Conservation (phyloP, 805 yeast species). For the Nakazawaea ishiwadae region DNA sequence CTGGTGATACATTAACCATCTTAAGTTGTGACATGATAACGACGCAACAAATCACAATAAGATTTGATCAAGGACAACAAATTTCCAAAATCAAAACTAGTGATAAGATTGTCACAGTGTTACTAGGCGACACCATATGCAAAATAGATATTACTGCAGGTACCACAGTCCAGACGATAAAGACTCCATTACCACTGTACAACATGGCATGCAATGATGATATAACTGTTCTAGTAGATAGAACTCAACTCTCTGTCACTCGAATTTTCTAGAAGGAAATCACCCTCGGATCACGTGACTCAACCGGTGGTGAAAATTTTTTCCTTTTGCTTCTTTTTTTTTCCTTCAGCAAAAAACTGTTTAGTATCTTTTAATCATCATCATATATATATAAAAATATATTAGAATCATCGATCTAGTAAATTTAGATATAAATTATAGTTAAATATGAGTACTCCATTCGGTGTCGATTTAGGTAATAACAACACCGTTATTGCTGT, state of each 20-base stretch:
- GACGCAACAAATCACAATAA: background rate
- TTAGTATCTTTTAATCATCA: slow-evolving; percentile 1
- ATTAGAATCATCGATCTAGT: background rate
- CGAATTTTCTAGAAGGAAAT: too few relatives aligned
- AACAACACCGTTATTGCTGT: slow-evolving; percentile 90
- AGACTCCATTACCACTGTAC: too few relatives aligned
- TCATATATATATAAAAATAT: background rate
- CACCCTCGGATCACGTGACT: background rate
- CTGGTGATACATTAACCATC: background rate
- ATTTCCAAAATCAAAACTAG: slow-evolving; percentile 1
- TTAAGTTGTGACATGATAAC: background rate
- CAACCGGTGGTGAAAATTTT: slow-evolving; percentile 1
- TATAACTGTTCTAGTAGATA: background rate
- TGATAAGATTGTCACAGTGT: too few relatives aligned
- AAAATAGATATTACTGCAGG: background rate
- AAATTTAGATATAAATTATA: too few relatives aligned
- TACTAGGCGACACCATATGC: background rate
- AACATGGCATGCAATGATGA: slow-evolving; percentile 4
- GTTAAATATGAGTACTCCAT: slow-evolving; percentile 75
- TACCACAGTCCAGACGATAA: too few relatives aligned
- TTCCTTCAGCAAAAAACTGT: background rate
- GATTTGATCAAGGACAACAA: background rate
- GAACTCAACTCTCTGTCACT: background rate
- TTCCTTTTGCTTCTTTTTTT: background rate
- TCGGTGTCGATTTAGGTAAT: slow-evolving; percentile 98